Conservation (phyloP, 2,329 filamentous ascomycete species). For the Chaetomium olivaceum region DNA sequence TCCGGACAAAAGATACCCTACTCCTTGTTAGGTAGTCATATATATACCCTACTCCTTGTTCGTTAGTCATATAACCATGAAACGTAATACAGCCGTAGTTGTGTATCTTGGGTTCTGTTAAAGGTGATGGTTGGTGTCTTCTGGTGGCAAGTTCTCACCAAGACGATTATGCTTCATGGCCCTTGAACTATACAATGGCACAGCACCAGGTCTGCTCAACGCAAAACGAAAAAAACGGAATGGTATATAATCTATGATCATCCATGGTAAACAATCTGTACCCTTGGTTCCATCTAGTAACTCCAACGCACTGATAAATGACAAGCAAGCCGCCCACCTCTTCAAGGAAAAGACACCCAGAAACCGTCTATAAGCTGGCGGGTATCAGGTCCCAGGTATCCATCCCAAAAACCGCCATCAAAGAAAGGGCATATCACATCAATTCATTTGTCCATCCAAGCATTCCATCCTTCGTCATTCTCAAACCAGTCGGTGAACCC, state of each 20-base stretch:
- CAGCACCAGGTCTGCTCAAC: background rate
- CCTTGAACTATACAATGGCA: background rate
- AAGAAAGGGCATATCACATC: slow-evolving; percentile 15
- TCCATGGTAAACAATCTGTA: background rate
- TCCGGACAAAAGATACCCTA: slow-evolving; percentile 16
- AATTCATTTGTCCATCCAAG: slow-evolving; percentile 3
- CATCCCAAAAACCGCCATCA: background rate
- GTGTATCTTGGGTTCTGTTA: background rate
- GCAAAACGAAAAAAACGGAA: background rate
- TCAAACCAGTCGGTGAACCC: background rate
- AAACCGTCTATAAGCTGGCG: slow-evolving; percentile 18
- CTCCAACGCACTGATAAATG: background rate
- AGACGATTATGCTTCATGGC: too few species aligned
- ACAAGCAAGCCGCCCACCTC: background rate
- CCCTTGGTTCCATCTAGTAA: slow-evolving; percentile 2
- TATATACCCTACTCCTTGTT: slow-evolving; percentile 13
- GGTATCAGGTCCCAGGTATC: slow-evolving; percentile 18
- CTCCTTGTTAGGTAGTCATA: background rate
- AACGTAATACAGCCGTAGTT: background rate
- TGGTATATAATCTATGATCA: background rate
- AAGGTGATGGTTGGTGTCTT: background rate
- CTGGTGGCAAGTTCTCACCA: background rate
- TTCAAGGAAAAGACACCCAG: slow-evolving; percentile 7
- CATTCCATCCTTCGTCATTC: slow-evolving; percentile 1
- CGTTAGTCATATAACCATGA: background rate